Base-by-base conservation (phyloP, 1,284 basidiomycete genomes). In the Apiotrichum akiyoshidainum region DNA sequence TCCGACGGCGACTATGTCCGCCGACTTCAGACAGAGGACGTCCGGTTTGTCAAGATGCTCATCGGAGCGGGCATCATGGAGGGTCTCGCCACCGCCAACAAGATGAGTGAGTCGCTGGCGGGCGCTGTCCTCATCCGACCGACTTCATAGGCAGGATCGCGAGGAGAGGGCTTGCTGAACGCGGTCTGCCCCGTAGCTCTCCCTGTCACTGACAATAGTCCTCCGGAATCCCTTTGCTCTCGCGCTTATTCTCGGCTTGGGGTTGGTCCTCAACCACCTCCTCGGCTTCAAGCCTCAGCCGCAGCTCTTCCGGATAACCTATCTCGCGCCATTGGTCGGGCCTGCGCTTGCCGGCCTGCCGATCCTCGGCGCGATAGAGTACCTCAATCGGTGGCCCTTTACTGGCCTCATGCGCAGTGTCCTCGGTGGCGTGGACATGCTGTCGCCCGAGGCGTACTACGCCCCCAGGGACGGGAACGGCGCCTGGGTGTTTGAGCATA, bases 31-130 rank as follows among this genome's bases (percentile, higher is more conserved):
- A 60, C 76, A 8, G 64, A 71, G 13, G 88, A 90, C 72, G 78
- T 82, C 54, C 85, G 83, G 65, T 71, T 81, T 10, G 82, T 85
- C 39, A 83, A 82, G 55, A 88, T 89, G 75, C 80, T 83, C 61
- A 76, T 90, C 19, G 86, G 85, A 34, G 86, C 87, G 69, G 80
- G 84, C 10, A 80, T 82, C 49, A 86, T 91, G 84, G 87, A 89
- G 68, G 80, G 81, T 21, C 81, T 91, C 37, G 85, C 87, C 7
- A 75, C 80, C 13, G 88, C 88, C 26, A 92, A 92, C 71, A 80
- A 78, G 59, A 79, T 78, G 74, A 78, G 89, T 87, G 64, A 47
- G 80, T 74, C 0, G n/a, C 9, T 12, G 13, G 14, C 11, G 19
- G 16, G 33, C 6, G 26, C 7, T 4, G 17, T 26, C 26, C 13